phyloP scores from a whole-genome alignment of 2,329 filamentous ascomycete genomes.

The Fusarium oxysporum region DNA sequence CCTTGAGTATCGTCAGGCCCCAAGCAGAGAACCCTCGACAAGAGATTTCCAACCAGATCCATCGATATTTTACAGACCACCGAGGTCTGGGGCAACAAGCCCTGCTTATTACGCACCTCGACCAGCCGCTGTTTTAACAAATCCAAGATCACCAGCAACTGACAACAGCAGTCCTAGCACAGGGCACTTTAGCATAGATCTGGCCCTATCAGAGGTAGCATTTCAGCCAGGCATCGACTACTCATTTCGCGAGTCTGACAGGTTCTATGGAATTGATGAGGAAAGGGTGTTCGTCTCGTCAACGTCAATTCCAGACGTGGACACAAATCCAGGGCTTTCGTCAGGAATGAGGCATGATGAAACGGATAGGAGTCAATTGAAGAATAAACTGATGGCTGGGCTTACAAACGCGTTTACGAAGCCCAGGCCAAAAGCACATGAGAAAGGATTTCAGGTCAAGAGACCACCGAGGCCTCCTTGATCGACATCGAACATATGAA shows the following conservation, averaged over 20 bases:
- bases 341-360: accelerated
- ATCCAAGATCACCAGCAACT: accelerated
- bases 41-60: not conserved
- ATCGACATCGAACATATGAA: not conserved
- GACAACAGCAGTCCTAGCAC: accelerated
- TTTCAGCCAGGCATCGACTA: not conserved
- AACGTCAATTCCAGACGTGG: accelerated
- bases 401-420: not conserved
- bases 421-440: not conserved
- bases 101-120: not conserved
- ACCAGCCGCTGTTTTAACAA: accelerated
- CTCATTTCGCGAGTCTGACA: not conserved
- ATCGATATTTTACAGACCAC: not conserved
- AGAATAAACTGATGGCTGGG: not conserved
- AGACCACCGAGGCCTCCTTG: not conserved
- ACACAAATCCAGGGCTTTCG: accelerated
- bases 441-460: not conserved
- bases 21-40: not conserved
- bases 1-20: not conserved
- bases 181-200: not conserved
- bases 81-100: not conserved
- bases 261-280: not conserved
- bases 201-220: not conserved
- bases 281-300: not conserved
- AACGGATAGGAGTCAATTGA: accelerated